Evolutionary conservation across 73 alveolate genomes (phyloP).

Genomic region (Tetrahymena borealis): DNA sequence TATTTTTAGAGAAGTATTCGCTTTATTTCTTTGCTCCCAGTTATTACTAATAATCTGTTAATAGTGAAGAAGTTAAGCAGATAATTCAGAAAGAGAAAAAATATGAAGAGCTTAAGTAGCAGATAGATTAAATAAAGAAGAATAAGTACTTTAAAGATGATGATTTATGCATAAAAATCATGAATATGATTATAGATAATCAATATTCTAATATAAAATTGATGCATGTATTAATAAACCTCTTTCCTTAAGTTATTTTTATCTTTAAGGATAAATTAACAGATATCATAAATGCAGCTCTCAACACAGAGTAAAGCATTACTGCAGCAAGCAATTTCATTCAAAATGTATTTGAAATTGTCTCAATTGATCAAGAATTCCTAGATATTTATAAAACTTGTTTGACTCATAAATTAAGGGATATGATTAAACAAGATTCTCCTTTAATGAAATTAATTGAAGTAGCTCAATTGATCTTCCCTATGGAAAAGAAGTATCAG

Average conservation of each 20-base stretch:
- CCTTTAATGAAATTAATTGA: neutral
- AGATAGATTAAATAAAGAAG: neutral
- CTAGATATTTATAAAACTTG: neutral
- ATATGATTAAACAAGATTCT: neutral
- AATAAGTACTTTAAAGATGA: neutral
- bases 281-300: neutral
- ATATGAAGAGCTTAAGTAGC: neutral
- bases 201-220: neutral
- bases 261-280: neutral
- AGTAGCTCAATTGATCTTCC: neutral
- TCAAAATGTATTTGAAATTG: neutral
- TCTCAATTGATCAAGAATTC: neutral
- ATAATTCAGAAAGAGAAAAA: neutral
- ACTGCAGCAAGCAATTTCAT: neutral
- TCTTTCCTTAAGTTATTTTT: neutral
- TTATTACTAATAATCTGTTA: neutral
- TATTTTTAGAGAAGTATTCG: neutral
- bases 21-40: neutral
- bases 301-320: neutral
- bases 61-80: neutral
- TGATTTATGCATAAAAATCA: neutral
- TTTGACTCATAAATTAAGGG: neutral
- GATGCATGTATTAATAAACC: neutral
- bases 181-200: neutral
- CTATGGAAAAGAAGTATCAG: neutral